Evolutionary conservation across 345 rosid species (phyloP), one percentile per base, ranked within the genome.

Genomic region (Heritiera littoralis): DNA sequence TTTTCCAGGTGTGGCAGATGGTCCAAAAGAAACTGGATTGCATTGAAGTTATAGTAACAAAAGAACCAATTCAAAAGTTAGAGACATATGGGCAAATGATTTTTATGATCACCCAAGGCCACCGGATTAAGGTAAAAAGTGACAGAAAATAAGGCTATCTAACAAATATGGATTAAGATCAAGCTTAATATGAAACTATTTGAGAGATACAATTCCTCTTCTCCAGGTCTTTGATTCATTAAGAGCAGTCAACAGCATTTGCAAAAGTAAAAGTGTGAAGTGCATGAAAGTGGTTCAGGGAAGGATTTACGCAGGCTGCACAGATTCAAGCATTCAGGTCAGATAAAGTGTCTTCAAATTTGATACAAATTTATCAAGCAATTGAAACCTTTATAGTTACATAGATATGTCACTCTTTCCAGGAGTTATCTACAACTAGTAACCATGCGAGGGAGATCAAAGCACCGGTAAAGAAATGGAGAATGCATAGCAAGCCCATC

Each of bases 301-400:
- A 83, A 95, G 88, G 88, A 85, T 92, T 60, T 95, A 92, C 23
- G 58, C 85, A 5, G 98, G 99, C 77, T 93, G 97, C 86, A 72
- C 17, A 59, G 97, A 95, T 87, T 91, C 99, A 75, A 91, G 99
- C 87, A 89, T 93, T 85, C 94, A 89, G 94, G 98, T 93, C 41
- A 48, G 61, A 32, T 78, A 18, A 32, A 81, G 17, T 18, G 32
- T 61, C 69, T 74, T 68, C 20, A 10, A 43, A 58, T 40, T 35
- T 63, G 11, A 23, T 46, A 17, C 63, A 75, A 72, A 69, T 30
- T 54, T 65, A 15, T 51, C 66, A 30, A 18, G 64, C 40, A 63
- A 48, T 35, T 9, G 35, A 41, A 79, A 80, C 32, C 55, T 58
- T 3, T 59, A 23, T 23, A 64, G 66, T 80, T 38, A 46, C 32